Percentiles rank a stretch among this genome's conserved stretches.
Evolutionary conservation across 2,329 filamentous ascomycete species (phyloP).

Genomic region (Madurella mycetomatis): DNA sequence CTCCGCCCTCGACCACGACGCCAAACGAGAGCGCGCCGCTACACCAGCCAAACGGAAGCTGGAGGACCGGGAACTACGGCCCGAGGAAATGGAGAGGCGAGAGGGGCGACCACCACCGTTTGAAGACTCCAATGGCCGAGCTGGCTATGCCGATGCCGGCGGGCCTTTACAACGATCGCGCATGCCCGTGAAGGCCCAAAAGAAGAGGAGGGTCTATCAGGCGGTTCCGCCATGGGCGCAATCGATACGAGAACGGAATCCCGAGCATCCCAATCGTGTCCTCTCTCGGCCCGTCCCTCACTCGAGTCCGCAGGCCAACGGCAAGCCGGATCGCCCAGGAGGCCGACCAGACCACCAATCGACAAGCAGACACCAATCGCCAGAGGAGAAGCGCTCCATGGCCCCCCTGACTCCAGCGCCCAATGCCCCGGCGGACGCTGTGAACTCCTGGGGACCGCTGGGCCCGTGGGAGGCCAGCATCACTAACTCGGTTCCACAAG

Average conservation of each 20-base stretch:
- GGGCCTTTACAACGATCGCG: slow-evolving; percentile 32
- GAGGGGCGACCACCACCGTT: slow-evolving; percentile 47
- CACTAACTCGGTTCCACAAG: slow-evolving; percentile 63
- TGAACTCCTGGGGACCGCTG: slow-evolving; percentile 32
- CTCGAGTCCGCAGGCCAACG: slow-evolving; percentile 33
- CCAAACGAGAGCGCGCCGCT: slow-evolving; percentile 32
- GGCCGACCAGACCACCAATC: slow-evolving; percentile 24
- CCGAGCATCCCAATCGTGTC: slow-evolving; percentile 43
- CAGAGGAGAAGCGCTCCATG: slow-evolving; percentile 39
- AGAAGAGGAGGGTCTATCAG: slow-evolving; percentile 36
- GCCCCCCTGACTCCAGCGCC: slow-evolving; percentile 24
- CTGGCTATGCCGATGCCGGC: slow-evolving; percentile 20
- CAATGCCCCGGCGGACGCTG: slow-evolving; percentile 17
- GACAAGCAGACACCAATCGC: slow-evolving; percentile 44
- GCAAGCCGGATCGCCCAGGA: slow-evolving; percentile 33
- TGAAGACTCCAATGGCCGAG: slow-evolving; percentile 41
- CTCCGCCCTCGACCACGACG: slow-evolving; percentile 25
- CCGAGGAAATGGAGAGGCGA: slow-evolving; percentile 48
- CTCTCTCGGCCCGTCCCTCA: slow-evolving; percentile 38
- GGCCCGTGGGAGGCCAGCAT: slow-evolving; percentile 65
- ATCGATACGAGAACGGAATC: slow-evolving; percentile 34
- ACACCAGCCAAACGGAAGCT: slow-evolving; percentile 47
- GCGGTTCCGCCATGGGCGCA: slow-evolving; percentile 48
- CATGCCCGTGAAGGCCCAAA: slow-evolving; percentile 30
- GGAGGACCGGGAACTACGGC: slow-evolving; percentile 44